Evolutionary conservation across 73 alveolate species (phyloP).

Genomic region (Blepharisma japonicum): DNA sequence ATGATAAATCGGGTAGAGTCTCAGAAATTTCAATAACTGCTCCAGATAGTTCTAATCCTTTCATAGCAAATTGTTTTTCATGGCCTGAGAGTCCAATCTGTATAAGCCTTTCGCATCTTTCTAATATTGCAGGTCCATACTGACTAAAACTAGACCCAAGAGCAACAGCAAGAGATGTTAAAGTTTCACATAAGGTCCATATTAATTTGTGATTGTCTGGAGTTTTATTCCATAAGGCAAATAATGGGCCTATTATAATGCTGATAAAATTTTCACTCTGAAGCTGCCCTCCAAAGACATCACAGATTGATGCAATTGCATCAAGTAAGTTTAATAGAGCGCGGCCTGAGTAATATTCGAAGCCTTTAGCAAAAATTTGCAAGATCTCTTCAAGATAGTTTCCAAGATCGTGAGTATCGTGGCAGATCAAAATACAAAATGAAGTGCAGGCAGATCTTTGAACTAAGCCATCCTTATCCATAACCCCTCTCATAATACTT

Average conservation of each 20-base stretch:
- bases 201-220: background rate
- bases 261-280: background rate
- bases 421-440: background rate
- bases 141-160: background rate
- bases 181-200: slow-evolving; percentile 3
- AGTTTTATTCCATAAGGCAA: background rate
- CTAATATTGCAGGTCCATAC: background rate
- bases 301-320: slow-evolving; percentile 16
- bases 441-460: slow-evolving; percentile 28
- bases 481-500: background rate
- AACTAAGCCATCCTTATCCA: background rate
- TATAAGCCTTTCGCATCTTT: background rate
- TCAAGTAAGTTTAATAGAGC: background rate
- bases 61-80: slow-evolving; percentile 16
- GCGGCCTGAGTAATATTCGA: background rate
- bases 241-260: background rate
- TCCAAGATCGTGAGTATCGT: background rate
- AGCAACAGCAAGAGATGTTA: background rate
- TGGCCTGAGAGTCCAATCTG: background rate
- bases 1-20: background rate
- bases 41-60: slow-evolving; percentile 24
- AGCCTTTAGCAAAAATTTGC: background rate
- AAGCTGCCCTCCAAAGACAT: background rate
- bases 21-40: background rate
- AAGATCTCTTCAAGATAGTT: background rate